Evolutionary conservation across 192 early-diverging fungal species (phyloP), one percentile per base, ranked within the genome.

Genomic region (Coemansia sp.): DNA sequence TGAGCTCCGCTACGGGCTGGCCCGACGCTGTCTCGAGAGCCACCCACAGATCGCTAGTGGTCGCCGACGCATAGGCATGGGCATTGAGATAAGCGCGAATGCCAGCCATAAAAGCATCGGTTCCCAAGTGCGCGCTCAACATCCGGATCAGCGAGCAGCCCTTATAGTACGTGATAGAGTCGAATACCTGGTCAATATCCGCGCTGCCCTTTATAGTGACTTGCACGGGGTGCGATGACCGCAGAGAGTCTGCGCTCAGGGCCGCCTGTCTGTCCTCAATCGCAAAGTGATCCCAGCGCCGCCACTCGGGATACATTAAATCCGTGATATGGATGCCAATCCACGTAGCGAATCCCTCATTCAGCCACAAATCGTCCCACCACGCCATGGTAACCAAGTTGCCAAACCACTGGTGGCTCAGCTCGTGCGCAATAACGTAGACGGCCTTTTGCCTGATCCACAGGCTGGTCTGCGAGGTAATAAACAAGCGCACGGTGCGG

Each of bases 331-430:
- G 64, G 66, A 78, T 86, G 20, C 91, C 92, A 25, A 90, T 87
- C 75, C 88, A 92, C 18, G 92, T 94, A 21, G 92, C 92, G 77
- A 94, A 94, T 35, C 92, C 92, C 77, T 94, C 92, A 79, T 93
- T 94, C 42, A 94, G 85, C 92, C 92, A 93, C 37, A 92, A 65
- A 45, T 92, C 88, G 75, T 84, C 67, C 83, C 82, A 85, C 85
- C 84, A 84, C 59, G 77, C 78, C 89, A 92, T 91, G 11, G 92
- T 94, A 1, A 94, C 92, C 56, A 94, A 76, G 72, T 94, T 94
- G 10, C 92, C 92, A 62, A 94, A 94, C 89, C 89, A 90, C 79
- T 91, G 90, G 70, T 92, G 92, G 41, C 89, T 89, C 35, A 94
- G 82, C 82, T 94, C 92, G 75, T 94, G 92, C 16, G 81, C 84